These are phyloP conservation scores for Eimeria necatrix DNA, from an alignment of 169 alveolate genomes.

Conservation along the genomic window DNA sequence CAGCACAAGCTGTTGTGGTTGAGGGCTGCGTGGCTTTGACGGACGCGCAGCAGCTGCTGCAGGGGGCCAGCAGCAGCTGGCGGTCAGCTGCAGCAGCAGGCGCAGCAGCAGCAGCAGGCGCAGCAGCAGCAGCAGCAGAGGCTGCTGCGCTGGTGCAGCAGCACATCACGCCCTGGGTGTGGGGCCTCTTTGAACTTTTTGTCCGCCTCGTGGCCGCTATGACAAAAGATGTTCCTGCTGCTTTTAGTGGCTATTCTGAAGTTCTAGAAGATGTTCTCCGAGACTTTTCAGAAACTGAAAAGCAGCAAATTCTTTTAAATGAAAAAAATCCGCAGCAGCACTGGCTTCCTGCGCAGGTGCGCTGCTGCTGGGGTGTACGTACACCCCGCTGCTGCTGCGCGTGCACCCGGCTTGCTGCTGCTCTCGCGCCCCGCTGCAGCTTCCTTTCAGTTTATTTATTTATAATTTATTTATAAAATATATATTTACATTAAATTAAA, in stretches of 20 bases:
- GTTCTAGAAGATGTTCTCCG: neutral
- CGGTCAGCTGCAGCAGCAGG: conserved; percentile 47
- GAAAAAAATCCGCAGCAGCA: neutral
- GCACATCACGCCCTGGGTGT: conserved; percentile 61
- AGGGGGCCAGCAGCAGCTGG: conserved; percentile 24
- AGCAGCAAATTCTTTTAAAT: neutral
- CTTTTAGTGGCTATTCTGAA: conserved; percentile 22
- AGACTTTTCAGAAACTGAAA: neutral
- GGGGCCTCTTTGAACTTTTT: conserved; percentile 56
- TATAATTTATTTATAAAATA: too few species aligned
- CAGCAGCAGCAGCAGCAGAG: conserved; percentile 42
- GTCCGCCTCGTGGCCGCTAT: neutral
- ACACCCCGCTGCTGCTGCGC: too few species aligned
- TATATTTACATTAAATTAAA: neutral
- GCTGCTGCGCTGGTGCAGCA: neutral
- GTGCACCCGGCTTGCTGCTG: too few species aligned
- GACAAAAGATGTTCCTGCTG: conserved; percentile 55
- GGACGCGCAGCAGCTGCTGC: conserved; percentile 72
- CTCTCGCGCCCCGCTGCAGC: too few species aligned
- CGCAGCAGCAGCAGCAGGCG: conserved; percentile 19
- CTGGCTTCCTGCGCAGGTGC: neutral
- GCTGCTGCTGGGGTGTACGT: conserved; percentile 15
- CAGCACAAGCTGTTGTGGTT: conserved; percentile 49
- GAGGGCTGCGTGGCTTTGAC: conserved; percentile 76
- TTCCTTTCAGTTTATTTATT: too few species aligned